Evolutionary conservation across 169 alveolate species (phyloP), one percentile per base, ranked within the genome.

Genomic region (Plasmodium billcollinsi): DNA sequence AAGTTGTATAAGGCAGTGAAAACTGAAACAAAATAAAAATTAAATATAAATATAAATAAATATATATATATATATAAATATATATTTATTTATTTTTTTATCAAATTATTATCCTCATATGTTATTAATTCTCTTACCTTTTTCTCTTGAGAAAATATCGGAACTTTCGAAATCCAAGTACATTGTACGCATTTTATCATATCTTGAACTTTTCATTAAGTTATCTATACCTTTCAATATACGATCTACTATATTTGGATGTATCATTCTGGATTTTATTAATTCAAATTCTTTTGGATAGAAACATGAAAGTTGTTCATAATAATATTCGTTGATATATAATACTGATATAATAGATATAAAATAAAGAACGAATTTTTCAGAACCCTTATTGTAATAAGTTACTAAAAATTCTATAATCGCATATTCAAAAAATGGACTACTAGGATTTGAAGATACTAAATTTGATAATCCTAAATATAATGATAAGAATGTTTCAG

Each of bases 401-500:
- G 71, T 15, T 14, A 71, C 59, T 18, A 86, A 62, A 67, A 86
- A 86, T 20, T 72, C 92, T 5, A 86, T 72, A 20, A 86, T 72
- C 7, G 92, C 74, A 54, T 58, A 72, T 20, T 86, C 92, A 63
- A 86, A 86, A 72, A 86, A 86, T 8, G 92, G 92, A 72, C 92
- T 86, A 47, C 71, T 20, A 21, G 88, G 88, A 45, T 86, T 70
- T n/a, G 92, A 86, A 12, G 88, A 86, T 20, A 86, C 92, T 72
- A 86, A 86, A 49, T 86, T 86, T 5, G 92, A 86, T 21, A 86
- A 15, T 0, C 92, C 92, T 52, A 86, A 59, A 61, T 71, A 86
- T 86, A 86, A 86, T 59, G 92, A 86, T 65, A 86, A 72, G 63
- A 86, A 86, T 72, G 92, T 71, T 56, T 86, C 92, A 47, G 92